A percentile compares a stretch with the other conserved stretches of the same genome.
Conservation (phyloP, 148 eudicot species). For the Cornus florida region DNA sequence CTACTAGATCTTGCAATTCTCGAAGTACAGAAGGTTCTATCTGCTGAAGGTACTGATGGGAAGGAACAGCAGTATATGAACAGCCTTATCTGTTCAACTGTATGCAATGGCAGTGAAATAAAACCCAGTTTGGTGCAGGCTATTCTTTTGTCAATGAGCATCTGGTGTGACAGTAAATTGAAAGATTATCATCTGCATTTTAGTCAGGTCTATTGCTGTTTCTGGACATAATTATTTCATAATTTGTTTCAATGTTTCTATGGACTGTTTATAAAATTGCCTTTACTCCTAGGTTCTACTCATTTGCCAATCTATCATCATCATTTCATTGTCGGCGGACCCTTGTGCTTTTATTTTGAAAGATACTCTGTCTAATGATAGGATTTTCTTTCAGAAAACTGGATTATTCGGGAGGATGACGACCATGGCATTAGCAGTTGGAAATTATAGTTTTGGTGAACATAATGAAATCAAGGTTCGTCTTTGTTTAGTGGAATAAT, state of each 20-base stretch:
- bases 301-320: slow-evolving; percentile 5
- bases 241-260: background rate
- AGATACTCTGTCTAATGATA: background rate
- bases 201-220: slow-evolving; percentile 54
- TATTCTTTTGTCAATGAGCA: slow-evolving; percentile 53
- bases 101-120: slow-evolving; percentile 40
- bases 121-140: slow-evolving; percentile 59
- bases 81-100: slow-evolving; percentile 41
- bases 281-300: slow-evolving; percentile 7
- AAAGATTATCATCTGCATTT: slow-evolving; percentile 82
- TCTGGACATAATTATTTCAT: background rate
- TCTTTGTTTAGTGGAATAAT: slow-evolving; percentile 7
- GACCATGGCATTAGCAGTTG: slow-evolving; percentile 52
- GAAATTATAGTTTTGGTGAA: slow-evolving; percentile 45
- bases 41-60: slow-evolving; percentile 35
- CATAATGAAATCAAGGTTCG: slow-evolving; percentile 58
- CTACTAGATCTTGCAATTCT: slow-evolving; percentile 58
- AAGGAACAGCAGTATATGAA: slow-evolving; percentile 43
- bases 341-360: background rate
- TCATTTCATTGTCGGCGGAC: background rate
- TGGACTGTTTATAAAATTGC: background rate
- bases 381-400: slow-evolving; percentile 54
- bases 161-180: slow-evolving; percentile 68
- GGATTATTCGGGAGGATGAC: slow-evolving; percentile 55
- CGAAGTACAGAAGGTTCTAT: slow-evolving; percentile 54